Percentiles rank a stretch among this genome's conserved stretches.
Conservation (phyloP, 2,329 filamentous ascomycete genomes). For the Cyphellophora attinorum region DNA sequence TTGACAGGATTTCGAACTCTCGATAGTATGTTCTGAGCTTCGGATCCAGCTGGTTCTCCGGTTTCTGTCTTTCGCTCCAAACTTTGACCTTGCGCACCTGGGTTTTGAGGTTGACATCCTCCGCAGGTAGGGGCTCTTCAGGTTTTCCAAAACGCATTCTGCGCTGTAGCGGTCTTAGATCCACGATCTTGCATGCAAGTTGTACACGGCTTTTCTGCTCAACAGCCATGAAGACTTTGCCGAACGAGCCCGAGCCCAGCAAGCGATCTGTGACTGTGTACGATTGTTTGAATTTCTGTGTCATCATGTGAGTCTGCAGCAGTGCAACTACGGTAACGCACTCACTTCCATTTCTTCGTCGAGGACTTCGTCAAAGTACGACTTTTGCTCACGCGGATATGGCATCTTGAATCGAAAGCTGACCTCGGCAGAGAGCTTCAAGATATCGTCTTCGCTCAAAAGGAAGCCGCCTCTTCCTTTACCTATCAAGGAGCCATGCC, state of each 20-base stretch:
- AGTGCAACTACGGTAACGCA: too few relatives aligned
- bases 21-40: conserved; percentile 26
- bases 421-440: conserved; percentile 19
- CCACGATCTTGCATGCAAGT: conserved; percentile 37
- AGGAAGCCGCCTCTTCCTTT: conserved; percentile 25
- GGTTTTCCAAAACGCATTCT: conserved; percentile 4
- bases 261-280: conserved; percentile 30
- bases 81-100: conserved; percentile 12
- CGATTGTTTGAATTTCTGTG: conserved; percentile 23
- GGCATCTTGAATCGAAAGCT: conserved; percentile 16
- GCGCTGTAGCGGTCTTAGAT: conserved; percentile 23
- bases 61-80: conserved; percentile 14
- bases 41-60: conserved; percentile 18
- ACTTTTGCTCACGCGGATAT: conserved; percentile 2
- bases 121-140: conserved; percentile 14
- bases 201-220: conserved; percentile 23
- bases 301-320: too few relatives aligned
- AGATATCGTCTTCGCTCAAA: conserved; percentile 28
- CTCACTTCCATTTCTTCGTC: conserved; percentile 26
- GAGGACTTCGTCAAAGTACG: conserved; percentile 21
- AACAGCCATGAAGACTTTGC: conserved; percentile 33
- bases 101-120: conserved; percentile 10
- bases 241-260: conserved; percentile 33
- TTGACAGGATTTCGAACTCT: conserved; percentile 38
- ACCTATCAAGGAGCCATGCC: conserved; percentile 28